Base-by-base conservation (phyloP, 768 basidiomycete species). In the Leccinum aurantiacum region DNA sequence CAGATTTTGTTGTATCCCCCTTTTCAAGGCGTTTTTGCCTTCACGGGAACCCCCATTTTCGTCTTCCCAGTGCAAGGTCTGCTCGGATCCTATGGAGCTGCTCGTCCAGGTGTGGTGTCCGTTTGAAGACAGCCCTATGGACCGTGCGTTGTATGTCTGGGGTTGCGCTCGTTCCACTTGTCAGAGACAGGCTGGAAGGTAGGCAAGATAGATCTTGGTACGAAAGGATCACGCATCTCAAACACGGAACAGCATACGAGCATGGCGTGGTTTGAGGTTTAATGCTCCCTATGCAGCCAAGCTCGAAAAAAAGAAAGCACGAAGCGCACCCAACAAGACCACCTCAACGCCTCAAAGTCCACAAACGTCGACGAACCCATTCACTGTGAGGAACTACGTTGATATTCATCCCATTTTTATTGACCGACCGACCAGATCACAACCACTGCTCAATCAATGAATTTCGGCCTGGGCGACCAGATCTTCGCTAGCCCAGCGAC, bases 21-120 rank as follows among this genome's bases (percentile, higher is more conserved):
- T 74, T 74, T 67, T 69, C 68, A 82, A 93, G 92, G 88, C 88
- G 50, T 85, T 93, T 65, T 79, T 93, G 66, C 81, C 85, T 56
- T 80, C 82, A 50, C 77, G 75, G 67, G 84, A 86, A 71, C 89
- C 88, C 14, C 69, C 84, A 24, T 74, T 86, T 63, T 76, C 84
- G 58, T 86, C 85, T 25, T 88, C 87, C 6, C 76, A 79, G 54
- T 95, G 93, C 82, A 84, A 82, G 70, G 75, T 80, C 54, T 96
- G 93, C 76, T 78, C 80, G 10, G 74, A 78, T 19, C 84, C 88
- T 0, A 93, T 89, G 91, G 87, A 91, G 63, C 81, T 96, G 22
- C 81, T 95, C 38, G 80, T 91, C 11, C 93, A 95, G 69, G 81
- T 96, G 67, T 95, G 91, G 90, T 94, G 91, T 72, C 94, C 94